These are phyloP conservation scores for Glycine soja DNA, from an alignment of 306 rosid species.

Conservation along the genomic window DNA sequence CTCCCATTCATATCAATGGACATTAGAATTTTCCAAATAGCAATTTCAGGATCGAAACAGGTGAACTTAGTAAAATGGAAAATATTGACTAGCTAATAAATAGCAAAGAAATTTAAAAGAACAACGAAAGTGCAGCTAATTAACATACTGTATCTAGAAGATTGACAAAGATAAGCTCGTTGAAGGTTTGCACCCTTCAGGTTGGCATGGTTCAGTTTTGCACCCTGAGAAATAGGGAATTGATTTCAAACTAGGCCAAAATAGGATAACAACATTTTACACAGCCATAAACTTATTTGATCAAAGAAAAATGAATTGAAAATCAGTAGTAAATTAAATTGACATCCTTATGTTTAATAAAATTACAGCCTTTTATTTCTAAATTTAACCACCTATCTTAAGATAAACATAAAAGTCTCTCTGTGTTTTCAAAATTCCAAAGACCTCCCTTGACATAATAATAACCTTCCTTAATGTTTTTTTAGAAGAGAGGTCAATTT, in stretches of 20 bases:
- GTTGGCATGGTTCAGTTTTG: slow-evolving; percentile 80
- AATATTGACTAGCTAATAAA: slow-evolving; percentile 23
- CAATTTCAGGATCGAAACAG: background rate
- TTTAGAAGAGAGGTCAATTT: background rate
- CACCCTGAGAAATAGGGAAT: slow-evolving; percentile 67
- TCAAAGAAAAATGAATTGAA: background rate
- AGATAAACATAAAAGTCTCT: slow-evolving; percentile 13
- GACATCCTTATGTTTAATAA: slow-evolving; percentile 1
- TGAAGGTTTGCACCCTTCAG: slow-evolving; percentile 89
- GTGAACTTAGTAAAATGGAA: slow-evolving; percentile 16
- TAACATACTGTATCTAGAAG: slow-evolving; percentile 78
- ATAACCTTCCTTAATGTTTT: background rate
- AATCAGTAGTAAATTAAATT: slow-evolving; percentile 6
- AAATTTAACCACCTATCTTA: background rate
- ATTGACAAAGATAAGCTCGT: slow-evolving; percentile 84
- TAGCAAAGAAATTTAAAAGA: slow-evolving; percentile 18
- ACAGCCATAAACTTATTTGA: background rate
- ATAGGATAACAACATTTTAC: slow-evolving; percentile 4
- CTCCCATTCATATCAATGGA: slow-evolving; percentile 21
- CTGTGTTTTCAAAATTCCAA: background rate
- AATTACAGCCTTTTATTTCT: background rate
- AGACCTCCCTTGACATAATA: background rate
- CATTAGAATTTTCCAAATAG: slow-evolving; percentile 18
- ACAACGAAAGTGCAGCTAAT: background rate
- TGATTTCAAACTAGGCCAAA: slow-evolving; percentile 21